Conservation (phyloP, 495 filamentous ascomycete species). For the Penicillium goetzii region DNA sequence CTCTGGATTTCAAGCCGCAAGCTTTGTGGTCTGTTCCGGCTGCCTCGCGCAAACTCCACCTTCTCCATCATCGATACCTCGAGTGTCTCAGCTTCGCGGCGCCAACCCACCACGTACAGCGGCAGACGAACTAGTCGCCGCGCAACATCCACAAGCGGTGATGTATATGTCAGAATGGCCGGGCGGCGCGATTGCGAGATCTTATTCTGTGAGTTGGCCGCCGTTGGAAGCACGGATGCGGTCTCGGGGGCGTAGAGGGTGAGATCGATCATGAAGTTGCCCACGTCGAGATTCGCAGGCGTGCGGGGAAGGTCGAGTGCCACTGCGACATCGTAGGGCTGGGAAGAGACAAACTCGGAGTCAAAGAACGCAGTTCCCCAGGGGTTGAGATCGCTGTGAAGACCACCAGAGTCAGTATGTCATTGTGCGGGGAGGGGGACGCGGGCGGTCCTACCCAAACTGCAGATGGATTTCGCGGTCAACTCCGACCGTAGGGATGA, state of each 20-base stretch:
- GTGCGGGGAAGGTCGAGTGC: constrained; percentile 72
- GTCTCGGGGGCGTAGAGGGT: constrained; percentile 56
- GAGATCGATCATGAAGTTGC: constrained; percentile 96
- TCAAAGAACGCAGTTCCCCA: constrained; percentile 49
- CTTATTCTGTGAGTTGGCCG: constrained; percentile 32
- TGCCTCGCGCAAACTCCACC: constrained; percentile 62
- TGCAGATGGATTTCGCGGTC: constrained; percentile 75
- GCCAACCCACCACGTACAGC: constrained; percentile 62
- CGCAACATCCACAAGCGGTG: constrained; percentile 57
- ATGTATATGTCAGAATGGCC: constrained; percentile 68
- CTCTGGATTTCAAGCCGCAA: constrained; percentile 69
- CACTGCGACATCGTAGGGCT: constrained; percentile 70
- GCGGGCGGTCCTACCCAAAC: constrained; percentile 63
- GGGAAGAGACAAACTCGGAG: constrained; percentile 45
- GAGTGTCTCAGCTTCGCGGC: constrained; percentile 59
- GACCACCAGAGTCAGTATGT: constrained; percentile 7
- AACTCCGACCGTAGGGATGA: constrained; percentile 73
- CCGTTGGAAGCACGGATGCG: constrained; percentile 29
- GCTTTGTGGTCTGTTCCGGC: constrained; percentile 58
- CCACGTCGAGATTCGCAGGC: constrained; percentile 56
- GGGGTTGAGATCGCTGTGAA: constrained; percentile 43
- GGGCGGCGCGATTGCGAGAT: constrained; percentile 59
- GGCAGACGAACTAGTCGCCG: constrained; percentile 58
- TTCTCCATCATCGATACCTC: constrained; percentile 71
- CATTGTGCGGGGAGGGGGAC: not conserved